Evolutionary conservation across 2,329 filamentous ascomycete species (phyloP).

Genomic region (Fusarium brachygibbosum): DNA sequence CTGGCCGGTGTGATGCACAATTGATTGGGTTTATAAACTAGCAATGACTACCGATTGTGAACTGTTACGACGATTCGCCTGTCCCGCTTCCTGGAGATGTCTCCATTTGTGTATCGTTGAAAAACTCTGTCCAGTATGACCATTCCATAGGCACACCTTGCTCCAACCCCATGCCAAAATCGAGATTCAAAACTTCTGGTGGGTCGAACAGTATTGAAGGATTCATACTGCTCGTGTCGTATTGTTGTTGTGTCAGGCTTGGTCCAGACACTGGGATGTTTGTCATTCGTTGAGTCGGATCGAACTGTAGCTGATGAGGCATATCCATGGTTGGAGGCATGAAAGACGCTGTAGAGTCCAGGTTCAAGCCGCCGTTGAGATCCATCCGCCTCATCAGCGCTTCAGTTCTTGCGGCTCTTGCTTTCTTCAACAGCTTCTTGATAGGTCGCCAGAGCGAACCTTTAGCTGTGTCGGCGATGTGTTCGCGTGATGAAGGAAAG

Average conservation of each 20-base stretch:
- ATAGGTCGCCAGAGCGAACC: conserved; percentile 68
- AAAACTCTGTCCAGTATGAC: conserved; percentile 62
- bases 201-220: conserved; percentile 50
- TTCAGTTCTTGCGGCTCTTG: conserved; percentile 57
- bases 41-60: conserved; percentile 42
- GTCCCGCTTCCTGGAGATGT: conserved; percentile 49
- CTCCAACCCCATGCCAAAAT: conserved; percentile 42
- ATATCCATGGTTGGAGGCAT: conserved; percentile 16
- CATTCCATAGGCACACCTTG: conserved; percentile 46
- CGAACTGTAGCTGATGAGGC: conserved; percentile 29
- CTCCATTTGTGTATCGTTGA: conserved; percentile 57
- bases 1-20: conserved; percentile 48
- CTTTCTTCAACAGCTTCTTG: conserved; percentile 65
- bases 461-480: conserved; percentile 63
- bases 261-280: conserved; percentile 4
- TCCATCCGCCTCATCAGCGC: conserved; percentile 48
- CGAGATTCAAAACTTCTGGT: conserved; percentile 46
- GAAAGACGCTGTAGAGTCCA: conserved; percentile 13
- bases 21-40: conserved; percentile 50
- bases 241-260: conserved; percentile 35
- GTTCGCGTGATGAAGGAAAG: conserved; percentile 59
- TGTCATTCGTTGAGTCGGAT: conserved; percentile 10
- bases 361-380: conserved; percentile 26
- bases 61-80: conserved; percentile 39
- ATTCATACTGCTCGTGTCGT: conserved; percentile 49